Conservation (phyloP, 768 basidiomycete species). For the Candolleomyces efflorescens region DNA sequence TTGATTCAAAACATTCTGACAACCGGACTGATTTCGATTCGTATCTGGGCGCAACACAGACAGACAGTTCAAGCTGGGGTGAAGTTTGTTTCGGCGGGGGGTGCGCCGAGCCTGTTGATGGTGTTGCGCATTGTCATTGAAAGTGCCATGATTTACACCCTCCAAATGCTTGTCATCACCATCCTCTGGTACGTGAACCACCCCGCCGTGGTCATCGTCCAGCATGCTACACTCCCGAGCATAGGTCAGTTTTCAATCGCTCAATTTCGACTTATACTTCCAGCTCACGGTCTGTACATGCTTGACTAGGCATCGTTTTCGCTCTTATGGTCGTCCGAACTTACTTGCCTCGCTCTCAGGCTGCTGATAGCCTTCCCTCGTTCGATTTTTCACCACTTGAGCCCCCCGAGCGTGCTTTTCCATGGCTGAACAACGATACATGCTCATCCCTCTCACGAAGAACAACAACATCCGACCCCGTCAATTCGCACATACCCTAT, state of each 20-base stretch:
- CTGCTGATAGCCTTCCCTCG: neutral
- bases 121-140: conserved; percentile 14
- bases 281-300: neutral
- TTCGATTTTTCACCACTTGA: neutral
- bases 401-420: no score
- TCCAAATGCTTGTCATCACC: conserved; percentile 11
- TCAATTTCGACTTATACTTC: neutral
- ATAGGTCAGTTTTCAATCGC: neutral
- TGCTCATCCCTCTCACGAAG: no score
- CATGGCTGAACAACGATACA: no score
- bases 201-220: conserved; percentile 10
- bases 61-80: conserved; percentile 2
- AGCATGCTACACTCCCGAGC: conserved; percentile 3
- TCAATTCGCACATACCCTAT: no score
- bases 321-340: neutral
- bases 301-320: neutral
- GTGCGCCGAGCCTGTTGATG: conserved; percentile 9
- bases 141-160: conserved; percentile 14
- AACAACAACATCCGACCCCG: no score
- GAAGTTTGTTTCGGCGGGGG: neutral
- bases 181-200: conserved; percentile 12
- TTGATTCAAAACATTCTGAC: conserved; percentile 7
- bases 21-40: conserved; percentile 8
- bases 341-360: neutral
- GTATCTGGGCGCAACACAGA: conserved; percentile 10